A percentile compares a stretch with the other conserved stretches of the same genome.
phyloP scores from a whole-genome alignment of 1,284 basidiomycete genomes.

The Xanthoconium separans region DNA sequence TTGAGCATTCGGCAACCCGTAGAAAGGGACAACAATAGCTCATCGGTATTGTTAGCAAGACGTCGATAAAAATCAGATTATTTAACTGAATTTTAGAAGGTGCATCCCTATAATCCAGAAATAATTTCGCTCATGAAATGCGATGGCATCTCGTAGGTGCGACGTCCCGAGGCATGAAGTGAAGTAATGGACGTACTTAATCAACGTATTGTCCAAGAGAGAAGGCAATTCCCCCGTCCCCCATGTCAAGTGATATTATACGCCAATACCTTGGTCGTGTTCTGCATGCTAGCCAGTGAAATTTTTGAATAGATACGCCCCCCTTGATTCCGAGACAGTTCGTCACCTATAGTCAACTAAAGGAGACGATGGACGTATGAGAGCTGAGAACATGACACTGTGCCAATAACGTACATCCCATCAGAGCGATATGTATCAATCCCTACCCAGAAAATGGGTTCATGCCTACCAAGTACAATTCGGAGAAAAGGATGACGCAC shows the following conservation, averaged over 20 bases:
- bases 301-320: too few relatives aligned
- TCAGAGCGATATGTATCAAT: constrained; percentile 45
- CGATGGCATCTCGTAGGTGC: too few relatives aligned
- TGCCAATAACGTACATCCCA: constrained; percentile 39
- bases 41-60: constrained; percentile 44
- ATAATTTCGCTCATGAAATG: too few relatives aligned
- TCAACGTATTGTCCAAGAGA: constrained; percentile 40
- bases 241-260: constrained; percentile 53
- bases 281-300: background rate
- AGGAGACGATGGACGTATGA: background rate
- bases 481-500: constrained; percentile 26
- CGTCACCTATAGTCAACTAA: constrained; percentile 58
- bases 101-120: background rate
- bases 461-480: background rate
- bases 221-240: too few relatives aligned
- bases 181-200: background rate
- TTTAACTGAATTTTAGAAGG: constrained; percentile 44
- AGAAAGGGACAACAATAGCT: constrained; percentile 8
- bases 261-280: too few relatives aligned
- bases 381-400: background rate
- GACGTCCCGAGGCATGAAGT: background rate
- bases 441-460: too few relatives aligned
- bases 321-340: constrained; percentile 69
- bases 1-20: background rate
- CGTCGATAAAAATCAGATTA: constrained; percentile 44